Base-by-base conservation (phyloP, 805 yeast genomes). In the Candida endomychidarum region DNA sequence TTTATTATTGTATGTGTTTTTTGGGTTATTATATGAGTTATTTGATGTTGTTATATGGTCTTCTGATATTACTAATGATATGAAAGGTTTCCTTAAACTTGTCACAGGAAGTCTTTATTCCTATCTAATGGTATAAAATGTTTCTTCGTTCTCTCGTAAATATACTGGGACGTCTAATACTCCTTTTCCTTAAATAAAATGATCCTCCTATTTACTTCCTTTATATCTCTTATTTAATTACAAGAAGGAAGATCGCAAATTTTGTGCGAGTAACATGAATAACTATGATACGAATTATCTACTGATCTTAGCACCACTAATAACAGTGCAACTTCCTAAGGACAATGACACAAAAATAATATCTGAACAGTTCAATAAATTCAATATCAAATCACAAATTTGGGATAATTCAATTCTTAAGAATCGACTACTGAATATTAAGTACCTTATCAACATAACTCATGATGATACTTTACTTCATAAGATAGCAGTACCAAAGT, bases 321-420 rank as follows among this genome's bases (percentile, higher is more conserved):
- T 57, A 4, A 42, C 48, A 15, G 42, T 55, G 14, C 44, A 45
- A 18, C 15, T 47, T 14, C 45, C 46, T 22, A 29, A 38, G 14
- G 41, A 35, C 10, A 14, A 3, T n/a, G n/a, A 29, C 5, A 8
- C 23, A 3, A 5, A 4, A 3, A 15, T 27, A 5, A 29, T 32
- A 32, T 53, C 22, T 46, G 60, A 20, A 19, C 45, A 8, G 45
- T 47, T 27, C 48, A 8, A 32, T 12, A 32, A 32, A 19, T 21
- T 32, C 23, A 20, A 32, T 21, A 11, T 32, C 18, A 20, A 22
- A 14, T 10, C 14, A 6, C 25, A 41, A 21, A 40, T 47, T 5
- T 69, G 75, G 75, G 72, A 69, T 46, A 60, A 65, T 37, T 56
- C 55, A 22, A 60, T 69, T 15, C 53, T 69, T 31, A 60, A 55